Evolutionary conservation across 805 yeast genomes (phyloP), one percentile per base, ranked within the genome.

Genomic region (Metschnikowia dekortorum): DNA sequence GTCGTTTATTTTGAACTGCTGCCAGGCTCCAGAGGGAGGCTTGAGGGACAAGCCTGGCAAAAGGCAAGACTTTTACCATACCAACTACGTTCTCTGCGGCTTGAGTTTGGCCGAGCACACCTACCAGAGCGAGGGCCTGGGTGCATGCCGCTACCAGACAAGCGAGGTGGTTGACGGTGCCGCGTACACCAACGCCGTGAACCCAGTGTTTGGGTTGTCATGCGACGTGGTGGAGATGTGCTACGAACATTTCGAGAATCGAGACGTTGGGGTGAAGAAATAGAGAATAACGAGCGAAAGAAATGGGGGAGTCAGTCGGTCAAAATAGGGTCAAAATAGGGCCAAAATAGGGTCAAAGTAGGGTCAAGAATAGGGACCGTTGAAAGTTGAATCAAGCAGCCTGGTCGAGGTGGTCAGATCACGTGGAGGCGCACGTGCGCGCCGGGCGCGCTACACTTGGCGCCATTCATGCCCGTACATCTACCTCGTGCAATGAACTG

Each of bases 11-110:
- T 65, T 89, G 30, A 74, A 78, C 53, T 90, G 97, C 62, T 83
- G 96, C 53, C 99, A 94, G 67, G 70, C 74, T 11, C 61, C 60
- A 0, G 61, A 67, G 11, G 95, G 96, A 1, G 99, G 99, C 0
- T 70, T 94, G 18, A 68, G 84, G 43, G 99, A 94, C 64, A 94
- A 94, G 65, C 98, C 98, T 0, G 89, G 89, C 1, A 81, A 78
- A 53, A 58, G 66, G 6, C 83, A 94, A 0, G 99, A 94, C 64
- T 85, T 84, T 51, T 94, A 94, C 66, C 99, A 94, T 62, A 85
- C 97, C 1, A 89, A 91, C 62, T 94, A 94, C 63, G 82, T 84
- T 0, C 69, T 91, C 2, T 69, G 85, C 48, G 99, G 99, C 0
- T 69, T 92, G 30, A 79, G 89, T 42, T 69, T 76, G 42, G 72